phyloP scores from a whole-genome alignment of 148 eudicot genomes.

The Chenopodium berlandieri region DNA sequence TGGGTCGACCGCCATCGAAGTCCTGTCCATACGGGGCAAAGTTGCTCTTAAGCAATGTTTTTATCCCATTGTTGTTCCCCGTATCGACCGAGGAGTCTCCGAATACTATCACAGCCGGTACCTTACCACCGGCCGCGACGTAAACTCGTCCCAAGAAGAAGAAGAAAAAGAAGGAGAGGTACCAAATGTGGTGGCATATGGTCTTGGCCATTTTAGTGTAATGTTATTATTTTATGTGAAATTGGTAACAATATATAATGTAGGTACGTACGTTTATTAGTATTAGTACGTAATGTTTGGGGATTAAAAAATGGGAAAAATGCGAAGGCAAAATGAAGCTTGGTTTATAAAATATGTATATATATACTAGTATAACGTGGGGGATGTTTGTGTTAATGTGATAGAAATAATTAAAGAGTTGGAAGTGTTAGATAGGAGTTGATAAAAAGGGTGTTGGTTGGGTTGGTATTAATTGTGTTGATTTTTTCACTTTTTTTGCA shows the following conservation, averaged over 20 bases:
- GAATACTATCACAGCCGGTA: slow-evolving; percentile 77
- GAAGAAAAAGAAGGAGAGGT: not conserved
- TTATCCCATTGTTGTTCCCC: slow-evolving; percentile 73
- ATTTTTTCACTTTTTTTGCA: not conserved
- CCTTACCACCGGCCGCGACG: slow-evolving; percentile 23
- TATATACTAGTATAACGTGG: not conserved
- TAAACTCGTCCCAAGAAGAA: not conserved
- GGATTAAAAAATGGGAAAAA: too few species aligned
- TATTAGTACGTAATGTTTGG: too few species aligned
- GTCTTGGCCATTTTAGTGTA: slow-evolving; percentile 1
- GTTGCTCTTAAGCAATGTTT: slow-evolving; percentile 66
- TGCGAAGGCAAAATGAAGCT: too few species aligned
- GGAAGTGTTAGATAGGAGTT: slow-evolving; percentile 19
- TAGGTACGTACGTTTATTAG: too few species aligned
- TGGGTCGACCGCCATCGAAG: slow-evolving; percentile 59
- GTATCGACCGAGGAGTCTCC: slow-evolving; percentile 95
- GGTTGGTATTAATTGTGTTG: slow-evolving; percentile 21
- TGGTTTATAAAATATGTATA: not conserved
- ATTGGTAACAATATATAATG: not conserved
- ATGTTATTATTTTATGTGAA: not conserved
- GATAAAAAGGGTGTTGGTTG: slow-evolving; percentile 22
- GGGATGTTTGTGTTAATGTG: not conserved
- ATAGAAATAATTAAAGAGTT: slow-evolving; percentile 4
- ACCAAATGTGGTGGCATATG: not conserved
- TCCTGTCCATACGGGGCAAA: slow-evolving; percentile 81